Conservation (phyloP, 768 basidiomycete species). For the Artomyces pyxidatus region DNA sequence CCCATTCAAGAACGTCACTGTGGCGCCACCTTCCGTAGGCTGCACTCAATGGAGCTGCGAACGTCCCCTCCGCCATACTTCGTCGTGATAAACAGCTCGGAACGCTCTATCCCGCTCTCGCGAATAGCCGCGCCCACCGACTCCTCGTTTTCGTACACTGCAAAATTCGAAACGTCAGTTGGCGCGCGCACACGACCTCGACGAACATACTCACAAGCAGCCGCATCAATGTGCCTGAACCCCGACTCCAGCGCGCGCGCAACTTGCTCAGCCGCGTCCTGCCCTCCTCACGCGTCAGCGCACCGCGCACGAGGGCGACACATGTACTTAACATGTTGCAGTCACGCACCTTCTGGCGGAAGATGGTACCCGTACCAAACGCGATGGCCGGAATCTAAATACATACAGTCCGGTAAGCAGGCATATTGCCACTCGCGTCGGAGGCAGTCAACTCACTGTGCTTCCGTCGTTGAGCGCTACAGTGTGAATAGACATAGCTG, state of each 20-base stretch:
- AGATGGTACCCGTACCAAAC: slow-evolving; percentile 49
- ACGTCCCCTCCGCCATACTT: slow-evolving; percentile 34
- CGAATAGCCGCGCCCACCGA: slow-evolving; percentile 1
- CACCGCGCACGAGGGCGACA: too few species aligned
- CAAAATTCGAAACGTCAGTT: neutral
- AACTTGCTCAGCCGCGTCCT: too few species aligned
- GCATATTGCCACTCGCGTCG: neutral
- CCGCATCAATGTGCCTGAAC: neutral
- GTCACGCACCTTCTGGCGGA: slow-evolving; percentile 25
- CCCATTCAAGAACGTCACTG: neutral
- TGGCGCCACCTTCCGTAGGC: slow-evolving; percentile 36
- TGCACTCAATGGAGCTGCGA: slow-evolving; percentile 29
- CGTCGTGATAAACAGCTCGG: slow-evolving; percentile 23
- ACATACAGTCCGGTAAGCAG: neutral
- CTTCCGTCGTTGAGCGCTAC: slow-evolving; percentile 30
- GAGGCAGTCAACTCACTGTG: slow-evolving; percentile 18
- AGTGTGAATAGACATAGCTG: slow-evolving; percentile 25
- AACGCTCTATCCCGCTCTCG: slow-evolving; percentile 1
- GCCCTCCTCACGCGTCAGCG: too few species aligned
- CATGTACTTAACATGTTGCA: too few species aligned
- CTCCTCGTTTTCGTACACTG: slow-evolving; percentile 5
- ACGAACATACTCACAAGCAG: neutral
- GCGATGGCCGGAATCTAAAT: slow-evolving; percentile 52
- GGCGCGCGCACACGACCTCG: neutral
- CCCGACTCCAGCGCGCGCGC: too few species aligned